Evolutionary conservation across 202 grass and related monocot genomes (phyloP), one percentile per base, ranked within the genome.

Genomic region (Panicum virgatum): DNA sequence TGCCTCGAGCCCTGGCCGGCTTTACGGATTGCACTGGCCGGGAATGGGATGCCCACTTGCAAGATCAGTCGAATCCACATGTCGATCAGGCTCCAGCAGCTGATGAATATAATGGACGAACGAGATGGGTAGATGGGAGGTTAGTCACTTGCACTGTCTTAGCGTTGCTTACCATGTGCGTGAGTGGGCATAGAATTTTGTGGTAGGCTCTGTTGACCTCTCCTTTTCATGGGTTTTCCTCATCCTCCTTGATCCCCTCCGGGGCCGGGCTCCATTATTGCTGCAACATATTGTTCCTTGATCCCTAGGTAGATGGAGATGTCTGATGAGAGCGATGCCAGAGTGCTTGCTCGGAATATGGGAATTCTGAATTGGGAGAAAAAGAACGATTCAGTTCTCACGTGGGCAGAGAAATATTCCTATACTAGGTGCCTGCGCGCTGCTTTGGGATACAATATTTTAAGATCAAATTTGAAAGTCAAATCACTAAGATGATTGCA

Each of bases 1-100:
- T 74, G 47, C 59, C 70, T n/a, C n/a, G n/a, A n/a, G n/a, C 48
- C 25, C 30, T 76, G 13, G 12, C 84, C 9, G 34, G 71, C 79
- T 87, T 83, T 87, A 65, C 15, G 48, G 56, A 72, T 62, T 27
- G 72, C 18, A 72, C 53, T 27, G 72, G 9, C 29, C 48, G 30
- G 59, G 85, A 83, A 83, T 73, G 74, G 39, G 73, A 83, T 83
- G 64, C 85, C 72, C 85, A 87, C 73, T 72, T 77, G 78, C 85
- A 82, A 52, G 37, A 64, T 65, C 30, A 37, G 53, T 51, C 32
- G 16, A 67, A 36, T 45, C 47, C 23, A 44, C 62, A 59, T 15
- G 16, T 50, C 65, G 29, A 46, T 72, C 57, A 60, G 57, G 12
- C 57, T 60, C 54, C 54, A 25, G 22, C 54, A 26, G 9, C 54